A percentile compares a stretch with the other conserved stretches of the same genome.
Evolutionary conservation across 2,329 filamentous ascomycete species (phyloP).

Genomic region (Geosmithia flava): DNA sequence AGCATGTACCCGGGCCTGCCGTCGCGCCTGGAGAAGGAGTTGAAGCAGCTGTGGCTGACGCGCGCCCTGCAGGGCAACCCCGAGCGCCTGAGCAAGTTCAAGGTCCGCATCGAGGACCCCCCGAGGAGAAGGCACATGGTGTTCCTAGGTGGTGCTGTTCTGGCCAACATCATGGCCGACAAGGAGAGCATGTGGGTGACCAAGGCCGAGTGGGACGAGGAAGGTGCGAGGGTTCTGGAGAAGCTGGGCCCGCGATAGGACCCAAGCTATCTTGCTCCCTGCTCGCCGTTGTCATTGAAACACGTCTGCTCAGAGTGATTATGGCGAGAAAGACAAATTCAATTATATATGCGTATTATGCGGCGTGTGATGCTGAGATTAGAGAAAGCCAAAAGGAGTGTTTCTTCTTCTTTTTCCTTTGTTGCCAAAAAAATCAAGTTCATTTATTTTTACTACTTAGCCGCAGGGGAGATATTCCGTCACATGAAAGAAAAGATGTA

Average conservation of each 20-base stretch:
- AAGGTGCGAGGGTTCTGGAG: conserved; percentile 72
- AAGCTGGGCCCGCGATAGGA: conserved; percentile 79
- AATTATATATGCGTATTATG: too few species aligned
- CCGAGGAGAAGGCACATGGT: conserved; percentile 96
- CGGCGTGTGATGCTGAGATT: background rate
- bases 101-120: conserved; percentile 97
- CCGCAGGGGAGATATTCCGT: too few species aligned
- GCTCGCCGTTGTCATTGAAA: background rate
- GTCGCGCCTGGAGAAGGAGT: conserved; percentile 89
- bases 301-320: background rate
- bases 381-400: background rate
- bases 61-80: conserved; percentile 83
- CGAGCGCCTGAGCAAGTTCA: conserved; percentile 95
- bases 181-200: conserved; percentile 99
- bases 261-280: background rate
- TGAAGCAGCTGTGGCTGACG: conserved; percentile 97
- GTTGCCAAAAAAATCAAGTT: background rate
- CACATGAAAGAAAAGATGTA: too few species aligned
- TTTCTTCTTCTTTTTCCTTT: background rate
- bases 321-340: background rate
- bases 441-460: background rate
- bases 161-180: conserved; percentile 98
- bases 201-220: conserved; percentile 93
- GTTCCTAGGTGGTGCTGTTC: conserved; percentile 91
- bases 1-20: conserved; percentile 98